phyloP scores from a whole-genome alignment of 257 asterid genomes.

The Solanum virginianum region DNA sequence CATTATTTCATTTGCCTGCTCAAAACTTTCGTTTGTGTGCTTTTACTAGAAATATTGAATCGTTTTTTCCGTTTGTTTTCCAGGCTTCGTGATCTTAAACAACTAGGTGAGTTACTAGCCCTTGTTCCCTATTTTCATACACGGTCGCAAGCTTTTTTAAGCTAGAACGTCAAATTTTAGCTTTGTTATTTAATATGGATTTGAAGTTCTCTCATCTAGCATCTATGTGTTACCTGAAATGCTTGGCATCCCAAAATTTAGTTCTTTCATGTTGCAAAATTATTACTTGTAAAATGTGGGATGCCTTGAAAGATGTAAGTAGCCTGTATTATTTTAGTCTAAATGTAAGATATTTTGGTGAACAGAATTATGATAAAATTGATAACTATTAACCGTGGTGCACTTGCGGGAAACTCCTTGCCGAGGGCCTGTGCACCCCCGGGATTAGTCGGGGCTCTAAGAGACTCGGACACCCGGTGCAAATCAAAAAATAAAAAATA shows the following conservation, averaged over 20 bases:
- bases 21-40: background rate
- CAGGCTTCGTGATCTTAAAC: conserved; percentile 97
- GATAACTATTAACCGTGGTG: background rate
- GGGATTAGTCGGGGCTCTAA: too few species aligned
- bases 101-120: conserved; percentile 53
- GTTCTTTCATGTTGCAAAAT: background rate
- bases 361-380: background rate
- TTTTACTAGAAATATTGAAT: background rate
- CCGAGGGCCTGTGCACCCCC: too few species aligned
- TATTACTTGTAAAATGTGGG: background rate
- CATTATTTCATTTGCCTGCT: background rate
- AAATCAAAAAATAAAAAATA: too few species aligned
- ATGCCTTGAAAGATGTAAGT: background rate
- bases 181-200: background rate
- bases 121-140: background rate
- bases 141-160: background rate
- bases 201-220: background rate
- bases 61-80: conserved; percentile 2
- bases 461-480: too few species aligned
- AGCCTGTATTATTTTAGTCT: background rate
- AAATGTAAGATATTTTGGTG: background rate
- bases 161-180: background rate
- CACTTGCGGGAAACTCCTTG: too few species aligned
- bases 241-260: background rate
- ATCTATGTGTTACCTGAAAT: background rate